A percentile compares a stretch with the other conserved stretches of the same genome.
Evolutionary conservation across 163 green algal genomes (phyloP).

Genomic region (Scenedesmus sp.): DNA sequence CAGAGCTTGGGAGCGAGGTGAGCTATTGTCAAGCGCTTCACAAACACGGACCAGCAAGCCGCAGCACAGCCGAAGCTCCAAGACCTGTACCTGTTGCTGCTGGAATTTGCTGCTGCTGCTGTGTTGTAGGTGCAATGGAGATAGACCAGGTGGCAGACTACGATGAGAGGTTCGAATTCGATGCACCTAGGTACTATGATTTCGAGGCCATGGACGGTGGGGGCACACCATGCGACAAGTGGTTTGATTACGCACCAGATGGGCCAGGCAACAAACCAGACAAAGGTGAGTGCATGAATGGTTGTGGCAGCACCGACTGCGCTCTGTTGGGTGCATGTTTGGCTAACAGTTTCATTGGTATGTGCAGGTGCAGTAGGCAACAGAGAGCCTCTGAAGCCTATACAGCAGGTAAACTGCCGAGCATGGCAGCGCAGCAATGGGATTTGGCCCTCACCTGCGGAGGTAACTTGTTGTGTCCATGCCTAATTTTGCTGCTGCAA

Average conservation of each 20-base stretch:
- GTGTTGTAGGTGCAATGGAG: neutral
- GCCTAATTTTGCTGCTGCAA: neutral
- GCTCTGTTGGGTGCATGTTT: neutral
- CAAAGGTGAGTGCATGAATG: slow-evolving; percentile 26
- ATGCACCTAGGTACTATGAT: slow-evolving; percentile 54
- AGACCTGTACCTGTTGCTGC: neutral
- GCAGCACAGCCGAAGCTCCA: neutral
- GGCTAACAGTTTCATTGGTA: neutral
- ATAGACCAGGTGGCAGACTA: slow-evolving; percentile 6
- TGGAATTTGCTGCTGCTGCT: neutral
- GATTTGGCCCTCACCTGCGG: neutral
- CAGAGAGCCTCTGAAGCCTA: slow-evolving; percentile 21
- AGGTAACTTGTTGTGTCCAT: neutral
- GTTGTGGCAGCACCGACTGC: neutral
- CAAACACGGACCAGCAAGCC: neutral
- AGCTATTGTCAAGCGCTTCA: neutral
- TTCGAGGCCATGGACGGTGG: slow-evolving; percentile 34
- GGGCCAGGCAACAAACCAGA: slow-evolving; percentile 44
- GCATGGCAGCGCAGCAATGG: neutral
- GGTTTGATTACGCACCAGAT: slow-evolving; percentile 56
- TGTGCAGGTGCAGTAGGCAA: neutral
- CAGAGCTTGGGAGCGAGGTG: neutral
- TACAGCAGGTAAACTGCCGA: slow-evolving; percentile 3
- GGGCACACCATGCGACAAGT: slow-evolving; percentile 44
- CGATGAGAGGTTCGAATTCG: slow-evolving; percentile 50